phyloP scores from a whole-genome alignment of 2,329 filamentous ascomycete genomes.

The Shiraia sp. region DNA sequence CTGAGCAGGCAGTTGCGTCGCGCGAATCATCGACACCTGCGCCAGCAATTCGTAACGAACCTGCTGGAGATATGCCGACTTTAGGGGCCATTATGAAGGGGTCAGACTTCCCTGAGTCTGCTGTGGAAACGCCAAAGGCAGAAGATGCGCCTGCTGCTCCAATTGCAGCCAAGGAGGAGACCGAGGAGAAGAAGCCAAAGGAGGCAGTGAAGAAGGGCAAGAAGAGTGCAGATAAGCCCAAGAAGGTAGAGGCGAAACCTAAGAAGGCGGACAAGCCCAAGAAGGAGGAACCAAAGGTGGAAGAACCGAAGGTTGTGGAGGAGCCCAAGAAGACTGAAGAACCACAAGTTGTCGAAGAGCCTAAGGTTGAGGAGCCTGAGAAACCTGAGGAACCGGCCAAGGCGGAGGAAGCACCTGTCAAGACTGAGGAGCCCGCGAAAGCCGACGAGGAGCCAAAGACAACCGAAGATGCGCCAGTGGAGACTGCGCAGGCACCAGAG shows the following conservation, averaged over 20 bases:
- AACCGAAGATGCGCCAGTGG: background rate
- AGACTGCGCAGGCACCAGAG: background rate
- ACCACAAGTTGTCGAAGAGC: conserved; percentile 4
- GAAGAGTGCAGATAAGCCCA: too few relatives aligned
- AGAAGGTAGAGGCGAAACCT: background rate
- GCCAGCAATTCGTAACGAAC: conserved; percentile 32
- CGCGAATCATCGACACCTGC: conserved; percentile 43
- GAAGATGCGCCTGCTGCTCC: conserved; percentile 1
- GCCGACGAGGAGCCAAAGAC: background rate
- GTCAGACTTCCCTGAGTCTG: conserved; percentile 34
- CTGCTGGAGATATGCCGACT: conserved; percentile 33
- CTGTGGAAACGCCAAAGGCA: background rate
- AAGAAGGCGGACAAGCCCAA: background rate
- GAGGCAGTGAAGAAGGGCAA: background rate
- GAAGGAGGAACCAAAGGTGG: background rate
- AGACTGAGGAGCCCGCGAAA: background rate
- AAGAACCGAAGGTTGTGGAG: too few relatives aligned
- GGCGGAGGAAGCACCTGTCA: background rate
- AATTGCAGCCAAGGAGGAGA: background rate
- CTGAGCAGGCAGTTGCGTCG: conserved; percentile 49
- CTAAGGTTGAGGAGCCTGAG: conserved; percentile 3
- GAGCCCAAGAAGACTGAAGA: conserved; percentile 1
- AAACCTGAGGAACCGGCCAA: background rate
- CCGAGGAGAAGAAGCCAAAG: background rate
- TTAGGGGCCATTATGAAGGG: conserved; percentile 43